phyloP scores from a whole-genome alignment of 2,329 filamentous ascomycete species.

The Shiraia bambusicola region DNA sequence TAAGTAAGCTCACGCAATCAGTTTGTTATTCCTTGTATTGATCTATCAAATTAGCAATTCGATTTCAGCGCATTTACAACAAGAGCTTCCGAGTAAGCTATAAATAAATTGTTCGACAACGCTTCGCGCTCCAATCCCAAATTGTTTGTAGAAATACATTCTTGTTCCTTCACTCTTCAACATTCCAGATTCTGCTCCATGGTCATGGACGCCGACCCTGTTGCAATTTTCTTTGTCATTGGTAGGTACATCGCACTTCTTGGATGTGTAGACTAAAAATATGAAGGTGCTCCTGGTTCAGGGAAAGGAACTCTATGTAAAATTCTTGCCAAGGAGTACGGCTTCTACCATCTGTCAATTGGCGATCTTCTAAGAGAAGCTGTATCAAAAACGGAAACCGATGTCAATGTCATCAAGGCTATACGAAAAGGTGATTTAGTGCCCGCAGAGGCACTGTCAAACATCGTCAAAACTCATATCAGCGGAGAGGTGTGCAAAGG shows the following conservation, averaged over 20 bases:
- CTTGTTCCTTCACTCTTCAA: too few species aligned
- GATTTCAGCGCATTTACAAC: too few species aligned
- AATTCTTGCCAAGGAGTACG: constrained; percentile 15
- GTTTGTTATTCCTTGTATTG: too few species aligned
- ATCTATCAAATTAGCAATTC: too few species aligned
- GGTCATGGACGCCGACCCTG: not conserved
- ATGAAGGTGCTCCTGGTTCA: constrained; percentile 31
- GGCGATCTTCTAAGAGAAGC: constrained; percentile 20
- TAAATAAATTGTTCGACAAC: too few species aligned
- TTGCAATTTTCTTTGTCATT: constrained; percentile 9
- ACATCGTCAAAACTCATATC: not conserved
- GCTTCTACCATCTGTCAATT: constrained; percentile 29
- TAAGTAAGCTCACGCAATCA: too few species aligned
- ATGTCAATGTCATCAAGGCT: not conserved
- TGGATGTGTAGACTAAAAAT: constrained; percentile 3
- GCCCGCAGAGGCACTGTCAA: not conserved
- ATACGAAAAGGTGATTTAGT: constrained; percentile 3
- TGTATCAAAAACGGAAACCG: not conserved
- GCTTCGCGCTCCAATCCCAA: too few species aligned
- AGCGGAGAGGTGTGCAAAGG: not conserved
- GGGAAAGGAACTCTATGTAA: constrained; percentile 39
- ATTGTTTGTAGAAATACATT: too few species aligned
- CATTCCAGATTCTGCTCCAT: too few species aligned
- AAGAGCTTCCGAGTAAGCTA: too few species aligned
- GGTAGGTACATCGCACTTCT: constrained; percentile 4